A percentile compares a stretch with the other conserved stretches of the same genome.
Conservation (phyloP, 2,329 filamentous ascomycete genomes). For the Venturia aucupariae region DNA sequence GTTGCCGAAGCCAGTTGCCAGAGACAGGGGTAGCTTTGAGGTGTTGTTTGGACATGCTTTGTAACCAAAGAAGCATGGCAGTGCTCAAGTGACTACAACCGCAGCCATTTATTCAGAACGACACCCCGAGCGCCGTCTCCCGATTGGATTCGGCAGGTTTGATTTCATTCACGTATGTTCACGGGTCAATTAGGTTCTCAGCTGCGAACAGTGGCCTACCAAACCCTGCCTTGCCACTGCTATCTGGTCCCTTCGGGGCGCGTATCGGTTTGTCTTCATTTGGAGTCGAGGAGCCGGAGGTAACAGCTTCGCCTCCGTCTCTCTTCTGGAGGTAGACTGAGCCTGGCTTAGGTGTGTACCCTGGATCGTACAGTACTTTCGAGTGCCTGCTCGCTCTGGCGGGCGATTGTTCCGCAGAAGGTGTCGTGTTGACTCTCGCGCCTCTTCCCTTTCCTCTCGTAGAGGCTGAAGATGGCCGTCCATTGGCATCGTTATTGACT, state of each 20-base stretch:
- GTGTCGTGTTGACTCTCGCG: slow-evolving; percentile 18
- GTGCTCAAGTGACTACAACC: background rate
- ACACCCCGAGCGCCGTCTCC: background rate
- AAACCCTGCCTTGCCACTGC: slow-evolving; percentile 66
- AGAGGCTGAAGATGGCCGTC: slow-evolving; percentile 12
- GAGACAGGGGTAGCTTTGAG: too few relatives aligned
- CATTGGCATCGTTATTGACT: background rate
- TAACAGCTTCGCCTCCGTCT: slow-evolving; percentile 30
- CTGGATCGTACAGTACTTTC: slow-evolving; percentile 68
- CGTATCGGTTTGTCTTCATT: slow-evolving; percentile 61
- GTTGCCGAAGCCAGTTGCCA: too few relatives aligned
- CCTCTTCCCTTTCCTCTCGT: slow-evolving; percentile 29
- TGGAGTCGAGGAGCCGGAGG: slow-evolving; percentile 38
- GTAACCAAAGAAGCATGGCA: too few relatives aligned
- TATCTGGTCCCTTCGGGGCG: slow-evolving; percentile 68
- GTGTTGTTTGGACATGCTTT: too few relatives aligned
- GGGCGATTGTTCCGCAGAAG: slow-evolving; percentile 26
- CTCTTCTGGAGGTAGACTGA: slow-evolving; percentile 38
- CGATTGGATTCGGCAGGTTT: background rate
- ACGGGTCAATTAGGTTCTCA: background rate
- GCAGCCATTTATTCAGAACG: too few relatives aligned
- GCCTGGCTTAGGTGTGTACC: slow-evolving; percentile 56
- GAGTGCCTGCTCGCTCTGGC: slow-evolving; percentile 21
- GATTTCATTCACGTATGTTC: background rate
- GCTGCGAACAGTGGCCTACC: slow-evolving; percentile 30